Evolutionary conservation across 129 eudicot genomes (phyloP).

Genomic region (Smallanthus sonchifolius): DNA sequence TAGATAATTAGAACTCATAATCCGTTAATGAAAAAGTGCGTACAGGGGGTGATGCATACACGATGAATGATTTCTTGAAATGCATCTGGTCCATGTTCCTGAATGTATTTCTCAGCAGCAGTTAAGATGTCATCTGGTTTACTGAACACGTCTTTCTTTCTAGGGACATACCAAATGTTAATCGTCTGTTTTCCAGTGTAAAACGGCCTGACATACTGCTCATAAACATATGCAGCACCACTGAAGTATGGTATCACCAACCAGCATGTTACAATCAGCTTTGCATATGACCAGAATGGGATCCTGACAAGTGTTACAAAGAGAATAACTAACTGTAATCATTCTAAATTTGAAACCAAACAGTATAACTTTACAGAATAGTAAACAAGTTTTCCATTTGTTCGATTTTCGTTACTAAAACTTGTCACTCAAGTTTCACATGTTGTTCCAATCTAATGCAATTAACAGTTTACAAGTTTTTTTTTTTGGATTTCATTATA

Average conservation of each 20-base stretch:
- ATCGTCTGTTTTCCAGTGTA: constrained; percentile 51
- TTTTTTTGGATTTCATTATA: too few species aligned
- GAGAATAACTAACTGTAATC: not conserved
- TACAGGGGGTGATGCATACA: constrained; percentile 20
- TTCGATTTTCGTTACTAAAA: too few species aligned
- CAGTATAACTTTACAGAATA: not conserved
- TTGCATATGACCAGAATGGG: constrained; percentile 91
- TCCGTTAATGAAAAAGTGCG: not conserved
- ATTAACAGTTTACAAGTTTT: too few species aligned
- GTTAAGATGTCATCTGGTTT: constrained; percentile 83
- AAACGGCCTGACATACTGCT: constrained; percentile 73
- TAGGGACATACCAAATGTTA: constrained; percentile 87
- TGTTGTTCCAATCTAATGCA: too few species aligned
- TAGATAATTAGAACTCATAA: not conserved
- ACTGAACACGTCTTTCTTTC: constrained; percentile 73
- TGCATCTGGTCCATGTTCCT: constrained; percentile 81
- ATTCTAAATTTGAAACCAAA: not conserved
- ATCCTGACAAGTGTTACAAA: constrained; percentile 42
- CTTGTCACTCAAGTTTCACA: too few species aligned
- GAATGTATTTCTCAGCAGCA: constrained; percentile 87
- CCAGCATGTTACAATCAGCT: constrained; percentile 93
- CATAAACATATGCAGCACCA: constrained; percentile 91
- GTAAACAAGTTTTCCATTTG: too few species aligned
- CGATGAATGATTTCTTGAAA: constrained; percentile 71
- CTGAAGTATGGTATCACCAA: constrained; percentile 93